Evolutionary conservation across 306 rosid genomes (phyloP).

Genomic region (Castanea crenata): DNA sequence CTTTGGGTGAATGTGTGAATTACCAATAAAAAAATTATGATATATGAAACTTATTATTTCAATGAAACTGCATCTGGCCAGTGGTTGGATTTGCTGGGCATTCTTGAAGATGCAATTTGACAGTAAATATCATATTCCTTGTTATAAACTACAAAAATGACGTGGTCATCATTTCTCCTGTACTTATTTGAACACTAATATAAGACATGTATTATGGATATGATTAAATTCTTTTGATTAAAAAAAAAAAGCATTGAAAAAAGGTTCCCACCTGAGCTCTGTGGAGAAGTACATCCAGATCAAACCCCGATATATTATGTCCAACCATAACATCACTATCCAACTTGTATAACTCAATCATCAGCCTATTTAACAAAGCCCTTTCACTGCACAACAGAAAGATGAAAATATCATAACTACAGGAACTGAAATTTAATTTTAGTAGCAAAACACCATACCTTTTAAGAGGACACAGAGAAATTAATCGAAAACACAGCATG

Average conservation of each 20-base stretch:
- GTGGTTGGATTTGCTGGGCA: background rate
- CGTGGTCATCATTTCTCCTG: background rate
- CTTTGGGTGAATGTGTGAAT: too few relatives aligned
- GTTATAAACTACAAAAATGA: background rate
- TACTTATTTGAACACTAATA: background rate
- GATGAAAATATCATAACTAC: constrained; percentile 24
- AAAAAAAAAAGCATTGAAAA: background rate
- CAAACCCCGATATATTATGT: constrained; percentile 94
- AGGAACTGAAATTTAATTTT: constrained; percentile 21
- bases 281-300: constrained; percentile 89
- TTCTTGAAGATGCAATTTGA: background rate
- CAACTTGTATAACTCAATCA: constrained; percentile 78
- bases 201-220: background rate
- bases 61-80: constrained; percentile 11
- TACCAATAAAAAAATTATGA: background rate
- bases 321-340: constrained; percentile 95
- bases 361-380: constrained; percentile 78
- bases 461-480: constrained; percentile 2
- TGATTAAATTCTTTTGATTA: constrained; percentile 8
- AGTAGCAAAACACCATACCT: background rate
- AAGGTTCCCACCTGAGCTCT: constrained; percentile 74
- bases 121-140: background rate
- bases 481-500: constrained; percentile 8
- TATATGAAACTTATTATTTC: background rate
- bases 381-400: constrained; percentile 72